Evolutionary conservation across 2,329 filamentous ascomycete genomes (phyloP), one percentile per base, ranked within the genome.

Genomic region (Metarhizium guizhouense): DNA sequence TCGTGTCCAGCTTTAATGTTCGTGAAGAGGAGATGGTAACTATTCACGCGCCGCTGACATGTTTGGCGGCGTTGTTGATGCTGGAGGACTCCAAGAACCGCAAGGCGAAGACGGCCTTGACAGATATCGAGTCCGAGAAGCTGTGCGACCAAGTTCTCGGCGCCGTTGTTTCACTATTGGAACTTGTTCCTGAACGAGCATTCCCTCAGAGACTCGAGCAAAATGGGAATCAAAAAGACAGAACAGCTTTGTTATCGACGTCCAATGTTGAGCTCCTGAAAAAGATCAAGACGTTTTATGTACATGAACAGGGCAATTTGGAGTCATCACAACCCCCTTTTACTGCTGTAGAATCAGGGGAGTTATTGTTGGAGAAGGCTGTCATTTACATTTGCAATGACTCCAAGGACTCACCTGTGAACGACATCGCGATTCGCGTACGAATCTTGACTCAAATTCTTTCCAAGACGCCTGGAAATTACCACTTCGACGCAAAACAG

Each of bases 21-120:
- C 84, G 86, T 54, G 94, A 99, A 71, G 94, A 97, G 69, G 95
- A 99, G 66, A 97, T 99, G 93, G 72, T 95, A 16, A 83, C 88
- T 2, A 75, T 89, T 25, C 93, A 97, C 71, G 87, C 92, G 34
- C 93, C 93, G 38, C 72, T 95, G 32, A 80, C 87, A 54, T 70
- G 70, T 43, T 55, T 74, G 34, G 68, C 69, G 4, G 79, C 84
- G 2, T 70, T 95, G n/a, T 82, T 85, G 3, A 86, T 82, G 82
- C 71, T 86, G 47, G 74, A 84, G 64, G 76, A 86, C 55, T 70
- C 74, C 3, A 76, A 72, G 57, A 72, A 72, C 14, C 66, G 68
- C 38, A 61, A 57, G 68, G 68, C 57, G 61, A 68, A 59, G 18
- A 51, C 53, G 54, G 25, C 60, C 58, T 49, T 71, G 75, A 55